Evolutionary conservation across 148 eudicot genomes (phyloP).

Genomic region (Arbutus unedo): DNA sequence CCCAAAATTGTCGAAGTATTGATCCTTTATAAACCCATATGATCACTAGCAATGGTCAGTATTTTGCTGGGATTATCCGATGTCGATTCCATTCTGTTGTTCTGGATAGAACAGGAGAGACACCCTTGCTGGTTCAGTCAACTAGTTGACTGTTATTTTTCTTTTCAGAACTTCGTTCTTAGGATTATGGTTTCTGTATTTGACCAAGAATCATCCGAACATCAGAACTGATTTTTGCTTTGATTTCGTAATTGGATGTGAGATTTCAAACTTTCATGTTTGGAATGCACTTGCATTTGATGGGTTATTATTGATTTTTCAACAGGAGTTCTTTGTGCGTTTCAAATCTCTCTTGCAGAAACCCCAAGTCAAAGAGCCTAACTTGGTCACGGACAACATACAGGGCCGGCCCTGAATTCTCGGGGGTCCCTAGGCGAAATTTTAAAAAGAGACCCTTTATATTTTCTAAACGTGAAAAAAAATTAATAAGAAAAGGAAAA

Average conservation of each 20-base stretch:
- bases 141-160: not conserved
- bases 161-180: not conserved
- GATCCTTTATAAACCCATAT: not conserved
- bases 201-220: not conserved
- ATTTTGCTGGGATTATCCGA: not conserved
- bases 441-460: too few relatives aligned
- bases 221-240: not conserved
- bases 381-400: not conserved
- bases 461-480: too few relatives aligned
- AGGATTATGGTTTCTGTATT: constrained; percentile 8
- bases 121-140: constrained; percentile 3
- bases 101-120: not conserved
- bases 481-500: too few relatives aligned
- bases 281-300: not conserved
- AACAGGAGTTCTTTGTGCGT: not conserved
- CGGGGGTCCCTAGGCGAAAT: too few relatives aligned
- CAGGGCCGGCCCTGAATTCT: too few relatives aligned
- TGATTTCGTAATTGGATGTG: not conserved
- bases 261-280: not conserved
- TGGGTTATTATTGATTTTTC: not conserved
- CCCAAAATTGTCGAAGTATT: constrained; percentile 18
- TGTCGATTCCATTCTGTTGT: constrained; percentile 6
- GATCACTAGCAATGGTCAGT: constrained; percentile 5
- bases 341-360: not conserved
- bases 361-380: not conserved